phyloP scores from a whole-genome alignment of 176 grass and related monocot genomes.

The Calamus simplicifolius region DNA sequence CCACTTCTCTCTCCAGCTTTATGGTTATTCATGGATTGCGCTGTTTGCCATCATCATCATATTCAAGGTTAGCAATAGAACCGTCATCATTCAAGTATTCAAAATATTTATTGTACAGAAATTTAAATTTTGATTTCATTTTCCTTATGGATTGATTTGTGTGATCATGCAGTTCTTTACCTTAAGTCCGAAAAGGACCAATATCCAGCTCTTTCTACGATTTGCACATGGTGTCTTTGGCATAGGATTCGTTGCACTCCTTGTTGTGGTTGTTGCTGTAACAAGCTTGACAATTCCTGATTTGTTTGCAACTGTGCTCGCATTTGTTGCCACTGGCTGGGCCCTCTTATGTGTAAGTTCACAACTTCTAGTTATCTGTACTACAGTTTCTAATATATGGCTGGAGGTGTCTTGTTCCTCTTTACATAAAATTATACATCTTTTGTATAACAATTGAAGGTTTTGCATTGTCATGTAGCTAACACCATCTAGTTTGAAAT shows the following conservation, averaged over 20 bases:
- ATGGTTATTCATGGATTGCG: constrained; percentile 90
- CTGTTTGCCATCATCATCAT: constrained; percentile 65
- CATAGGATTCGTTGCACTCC: constrained; percentile 51
- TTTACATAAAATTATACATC: too few species aligned
- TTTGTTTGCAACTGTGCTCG: constrained; percentile 79
- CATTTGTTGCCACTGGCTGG: constrained; percentile 88
- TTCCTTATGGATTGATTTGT: neutral
- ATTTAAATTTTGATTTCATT: too few species aligned
- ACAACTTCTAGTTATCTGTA: neutral
- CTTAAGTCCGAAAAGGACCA: constrained; percentile 55
- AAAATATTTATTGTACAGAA: neutral
- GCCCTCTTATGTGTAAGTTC: constrained; percentile 68
- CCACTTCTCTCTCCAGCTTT: constrained; percentile 42
- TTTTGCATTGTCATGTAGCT: too few species aligned
- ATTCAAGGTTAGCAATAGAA: constrained; percentile 61
- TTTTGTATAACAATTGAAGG: too few species aligned
- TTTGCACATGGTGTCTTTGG: constrained; percentile 81
- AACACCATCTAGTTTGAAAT: too few species aligned
- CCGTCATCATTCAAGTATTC: neutral
- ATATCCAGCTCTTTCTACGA: constrained; percentile 52
- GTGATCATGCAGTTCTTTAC: constrained; percentile 56
- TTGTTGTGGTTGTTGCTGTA: constrained; percentile 51
- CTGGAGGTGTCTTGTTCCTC: too few species aligned
- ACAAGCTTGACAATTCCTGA: constrained; percentile 68
- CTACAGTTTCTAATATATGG: too few species aligned